Conservation (phyloP, 2,329 filamentous ascomycete species). For the Botrytis paeoniae region DNA sequence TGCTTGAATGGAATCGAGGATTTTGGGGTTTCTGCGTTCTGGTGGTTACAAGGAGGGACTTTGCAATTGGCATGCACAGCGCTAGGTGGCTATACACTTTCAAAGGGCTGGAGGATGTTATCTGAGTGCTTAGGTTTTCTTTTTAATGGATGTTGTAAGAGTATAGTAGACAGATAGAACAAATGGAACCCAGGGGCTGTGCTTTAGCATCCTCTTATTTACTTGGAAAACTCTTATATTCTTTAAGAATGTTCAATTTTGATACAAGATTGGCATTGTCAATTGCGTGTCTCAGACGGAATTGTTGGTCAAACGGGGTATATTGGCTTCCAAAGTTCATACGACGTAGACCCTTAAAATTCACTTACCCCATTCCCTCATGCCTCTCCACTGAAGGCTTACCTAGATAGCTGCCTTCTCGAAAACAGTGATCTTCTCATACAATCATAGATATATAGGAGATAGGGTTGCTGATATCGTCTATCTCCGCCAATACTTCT, state of each 20-base stretch:
- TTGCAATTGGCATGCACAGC: neutral
- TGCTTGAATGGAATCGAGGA: neutral
- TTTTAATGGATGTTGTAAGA: constrained; percentile 15
- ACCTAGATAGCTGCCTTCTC: neutral
- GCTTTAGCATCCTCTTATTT: neutral
- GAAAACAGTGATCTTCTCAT: neutral
- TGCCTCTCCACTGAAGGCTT: neutral
- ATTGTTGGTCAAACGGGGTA: neutral
- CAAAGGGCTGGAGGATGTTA: neutral
- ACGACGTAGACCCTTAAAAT: neutral
- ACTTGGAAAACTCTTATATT: neutral
- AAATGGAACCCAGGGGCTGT: neutral
- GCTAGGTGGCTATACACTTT: neutral
- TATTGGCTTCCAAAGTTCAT: neutral
- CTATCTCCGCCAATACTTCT: neutral
- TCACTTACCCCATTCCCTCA: neutral
- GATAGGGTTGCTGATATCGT: neutral
- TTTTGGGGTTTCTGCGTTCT: neutral
- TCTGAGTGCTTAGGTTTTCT: neutral
- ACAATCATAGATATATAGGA: neutral
- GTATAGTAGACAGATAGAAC: constrained; percentile 16
- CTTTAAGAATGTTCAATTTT: neutral
- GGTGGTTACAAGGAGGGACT: neutral
- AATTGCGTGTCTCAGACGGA: neutral
- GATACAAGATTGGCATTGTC: neutral